phyloP scores from a whole-genome alignment of 1,284 basidiomycete genomes.

The Neotropicomus parvogracilis region DNA sequence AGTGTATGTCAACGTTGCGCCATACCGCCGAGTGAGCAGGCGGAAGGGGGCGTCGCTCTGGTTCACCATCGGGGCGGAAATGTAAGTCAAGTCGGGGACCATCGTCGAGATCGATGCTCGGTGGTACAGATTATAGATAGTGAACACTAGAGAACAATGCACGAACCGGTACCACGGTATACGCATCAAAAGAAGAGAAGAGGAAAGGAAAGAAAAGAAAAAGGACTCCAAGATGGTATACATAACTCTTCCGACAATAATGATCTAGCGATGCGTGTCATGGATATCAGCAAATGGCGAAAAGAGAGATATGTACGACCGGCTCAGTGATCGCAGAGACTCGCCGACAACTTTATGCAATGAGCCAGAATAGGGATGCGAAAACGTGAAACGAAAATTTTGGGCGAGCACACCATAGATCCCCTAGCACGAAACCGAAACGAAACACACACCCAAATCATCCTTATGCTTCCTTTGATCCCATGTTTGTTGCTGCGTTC shows the following conservation, averaged over 20 bases:
- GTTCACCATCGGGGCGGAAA: conserved; percentile 68
- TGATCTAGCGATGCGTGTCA: conserved; percentile 25
- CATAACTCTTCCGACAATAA: conserved; percentile 14
- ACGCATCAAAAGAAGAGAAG: too few relatives aligned
- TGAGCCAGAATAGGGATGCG: conserved; percentile 11
- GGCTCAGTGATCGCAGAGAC: conserved; percentile 13
- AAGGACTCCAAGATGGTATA: conserved; percentile 21
- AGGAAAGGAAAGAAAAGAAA: too few relatives aligned
- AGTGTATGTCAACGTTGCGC: conserved; percentile 62
- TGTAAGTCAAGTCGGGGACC: conserved; percentile 37
- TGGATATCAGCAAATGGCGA: conserved; percentile 22
- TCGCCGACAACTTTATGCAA: conserved; percentile 11
- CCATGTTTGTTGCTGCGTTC: conserved; percentile 23
- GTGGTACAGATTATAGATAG: too few relatives aligned
- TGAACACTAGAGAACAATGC: not conserved
- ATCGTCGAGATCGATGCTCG: too few relatives aligned
- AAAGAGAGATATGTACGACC: conserved; percentile 5
- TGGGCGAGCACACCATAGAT: conserved; percentile 4
- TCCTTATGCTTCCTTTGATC: conserved; percentile 52
- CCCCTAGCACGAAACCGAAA: conserved; percentile 4
- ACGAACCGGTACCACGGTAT: too few relatives aligned
- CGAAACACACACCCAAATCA: conserved; percentile 14
- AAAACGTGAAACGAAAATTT: conserved; percentile 1
- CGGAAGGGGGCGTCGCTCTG: conserved; percentile 74
- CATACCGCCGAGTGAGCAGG: conserved; percentile 52